These are phyloP conservation scores for Zasmidium angulare DNA, from an alignment of 2,329 filamentous ascomycete species.

Conservation along the genomic window DNA sequence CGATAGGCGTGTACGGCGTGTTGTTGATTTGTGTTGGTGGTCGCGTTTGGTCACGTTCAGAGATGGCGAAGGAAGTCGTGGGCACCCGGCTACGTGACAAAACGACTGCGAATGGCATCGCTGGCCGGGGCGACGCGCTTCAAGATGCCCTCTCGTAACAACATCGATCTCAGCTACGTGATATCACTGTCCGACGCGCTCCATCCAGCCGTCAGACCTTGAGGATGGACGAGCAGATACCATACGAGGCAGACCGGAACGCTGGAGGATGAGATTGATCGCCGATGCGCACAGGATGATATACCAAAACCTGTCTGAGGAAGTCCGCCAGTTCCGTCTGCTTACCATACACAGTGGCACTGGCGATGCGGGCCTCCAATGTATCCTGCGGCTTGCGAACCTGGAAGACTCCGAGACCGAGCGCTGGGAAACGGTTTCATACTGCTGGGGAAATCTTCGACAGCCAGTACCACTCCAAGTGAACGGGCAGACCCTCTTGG, in stretches of 20 bases:
- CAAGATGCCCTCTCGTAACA: too few relatives aligned
- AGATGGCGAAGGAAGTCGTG: too few relatives aligned
- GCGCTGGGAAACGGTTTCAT: slow-evolving; percentile 6
- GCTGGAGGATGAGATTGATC: too few relatives aligned
- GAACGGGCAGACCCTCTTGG: neutral
- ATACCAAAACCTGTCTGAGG: neutral
- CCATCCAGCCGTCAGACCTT: too few relatives aligned
- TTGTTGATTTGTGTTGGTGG: neutral
- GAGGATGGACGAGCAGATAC: too few relatives aligned
- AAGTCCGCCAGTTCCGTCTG: slow-evolving; percentile 2
- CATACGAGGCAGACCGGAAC: too few relatives aligned
- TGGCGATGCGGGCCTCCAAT: neutral
- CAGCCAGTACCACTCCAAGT: neutral
- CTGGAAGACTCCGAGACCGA: neutral
- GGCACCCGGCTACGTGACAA: too few relatives aligned
- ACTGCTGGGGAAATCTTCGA: slow-evolving; percentile 6
- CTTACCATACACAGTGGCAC: neutral
- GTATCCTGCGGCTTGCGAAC: neutral
- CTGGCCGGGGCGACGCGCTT: too few relatives aligned
- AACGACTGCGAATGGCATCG: too few relatives aligned
- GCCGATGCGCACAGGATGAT: too few relatives aligned
- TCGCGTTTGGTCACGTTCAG: neutral
- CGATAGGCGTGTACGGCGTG: neutral
- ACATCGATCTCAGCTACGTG: too few relatives aligned
- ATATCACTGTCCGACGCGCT: too few relatives aligned